These are phyloP conservation scores for Bjerkandera adusta DNA, from an alignment of 1,284 basidiomycete species.

Conservation along the genomic window DNA sequence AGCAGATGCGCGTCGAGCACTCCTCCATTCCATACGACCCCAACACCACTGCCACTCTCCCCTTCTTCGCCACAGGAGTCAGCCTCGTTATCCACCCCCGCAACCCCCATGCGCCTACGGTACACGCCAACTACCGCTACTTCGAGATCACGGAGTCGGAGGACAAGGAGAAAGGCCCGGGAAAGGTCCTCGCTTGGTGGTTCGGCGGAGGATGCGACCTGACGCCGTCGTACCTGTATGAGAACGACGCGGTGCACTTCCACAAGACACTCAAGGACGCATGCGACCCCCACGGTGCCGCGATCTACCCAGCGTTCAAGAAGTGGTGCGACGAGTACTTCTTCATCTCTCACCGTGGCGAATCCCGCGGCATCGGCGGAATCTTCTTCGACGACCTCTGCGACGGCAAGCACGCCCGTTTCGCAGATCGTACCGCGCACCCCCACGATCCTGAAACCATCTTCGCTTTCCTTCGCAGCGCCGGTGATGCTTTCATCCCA, in stretches of 20 bases:
- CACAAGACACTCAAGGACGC: constrained; percentile 78
- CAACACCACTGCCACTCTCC: constrained; percentile 61
- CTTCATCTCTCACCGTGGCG: constrained; percentile 88
- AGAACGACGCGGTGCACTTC: constrained; percentile 87
- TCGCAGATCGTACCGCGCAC: constrained; percentile 48
- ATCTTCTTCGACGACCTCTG: constrained; percentile 95
- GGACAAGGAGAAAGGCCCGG: constrained; percentile 27
- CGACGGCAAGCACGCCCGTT: constrained; percentile 53
- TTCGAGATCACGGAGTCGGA: constrained; percentile 81
- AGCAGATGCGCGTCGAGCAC: constrained; percentile 95
- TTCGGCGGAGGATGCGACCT: constrained; percentile 97
- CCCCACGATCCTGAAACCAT: constrained; percentile 63
- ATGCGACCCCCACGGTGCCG: constrained; percentile 71
- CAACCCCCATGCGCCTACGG: constrained; percentile 91
- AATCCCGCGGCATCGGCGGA: constrained; percentile 90
- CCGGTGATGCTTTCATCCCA: constrained; percentile 82
- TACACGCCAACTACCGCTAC: constrained; percentile 97
- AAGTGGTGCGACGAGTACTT: constrained; percentile 99
- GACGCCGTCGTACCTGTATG: constrained; percentile 92
- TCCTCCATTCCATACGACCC: constrained; percentile 68
- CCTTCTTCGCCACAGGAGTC: constrained; percentile 93
- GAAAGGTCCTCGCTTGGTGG: constrained; percentile 88
- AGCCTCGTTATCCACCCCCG: constrained; percentile 92
- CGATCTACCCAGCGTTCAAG: constrained; percentile 84
- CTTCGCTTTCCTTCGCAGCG: constrained; percentile 70